Percentiles rank a stretch among this genome's conserved stretches.
These are phyloP conservation scores for Talaromyces piceae DNA, from an alignment of 2,329 filamentous ascomycete species.

Conservation along the genomic window DNA sequence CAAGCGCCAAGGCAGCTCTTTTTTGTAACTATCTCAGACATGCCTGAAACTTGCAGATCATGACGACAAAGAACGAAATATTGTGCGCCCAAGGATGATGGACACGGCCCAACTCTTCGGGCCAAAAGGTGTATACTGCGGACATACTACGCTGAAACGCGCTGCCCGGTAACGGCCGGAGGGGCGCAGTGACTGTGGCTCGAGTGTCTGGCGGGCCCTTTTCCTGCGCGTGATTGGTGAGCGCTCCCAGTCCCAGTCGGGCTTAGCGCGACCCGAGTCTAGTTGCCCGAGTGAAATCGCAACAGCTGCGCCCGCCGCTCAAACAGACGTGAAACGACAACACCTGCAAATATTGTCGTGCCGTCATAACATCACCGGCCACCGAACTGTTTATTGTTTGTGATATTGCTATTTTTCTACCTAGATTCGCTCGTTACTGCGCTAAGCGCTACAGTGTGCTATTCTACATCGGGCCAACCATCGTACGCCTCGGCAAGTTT, in stretches of 20 bases:
- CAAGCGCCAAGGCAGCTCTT: too few species aligned
- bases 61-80: too few species aligned
- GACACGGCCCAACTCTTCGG: too few species aligned
- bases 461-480: not conserved
- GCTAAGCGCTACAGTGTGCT: not conserved
- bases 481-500: not conserved
- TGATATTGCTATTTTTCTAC: not conserved
- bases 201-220: not conserved
- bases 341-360: not conserved
- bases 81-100: too few species aligned
- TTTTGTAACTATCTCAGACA: too few species aligned
- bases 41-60: too few species aligned
- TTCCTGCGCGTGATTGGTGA: not conserved
- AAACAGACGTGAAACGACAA: not conserved
- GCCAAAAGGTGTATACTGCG: too few species aligned
- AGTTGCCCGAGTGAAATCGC: not conserved
- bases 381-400: too few species aligned
- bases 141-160: not conserved
- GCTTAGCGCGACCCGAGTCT: not conserved
- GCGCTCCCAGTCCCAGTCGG: not conserved
- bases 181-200: not conserved
- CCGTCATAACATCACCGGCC: not conserved
- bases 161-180: not conserved
- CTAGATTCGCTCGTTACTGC: not conserved
- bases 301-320: not conserved